Percentiles rank a stretch among this genome's conserved stretches.
Evolutionary conservation across 306 rosid genomes (phyloP).

Genomic region (Cucurbita moschata): DNA sequence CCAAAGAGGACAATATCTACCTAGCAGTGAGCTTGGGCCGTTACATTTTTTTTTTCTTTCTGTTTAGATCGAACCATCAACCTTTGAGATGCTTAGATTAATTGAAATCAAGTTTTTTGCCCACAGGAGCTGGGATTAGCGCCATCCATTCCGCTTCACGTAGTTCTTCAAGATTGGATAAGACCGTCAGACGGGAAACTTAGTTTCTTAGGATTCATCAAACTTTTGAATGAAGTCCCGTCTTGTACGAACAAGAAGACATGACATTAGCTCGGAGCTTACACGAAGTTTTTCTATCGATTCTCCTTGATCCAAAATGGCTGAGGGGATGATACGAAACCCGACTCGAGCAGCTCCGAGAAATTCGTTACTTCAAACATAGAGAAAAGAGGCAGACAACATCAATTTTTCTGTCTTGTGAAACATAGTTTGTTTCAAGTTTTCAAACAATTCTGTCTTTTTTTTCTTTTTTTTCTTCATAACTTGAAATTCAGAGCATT

Average conservation of each 20-base stretch:
- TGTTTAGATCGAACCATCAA: background rate
- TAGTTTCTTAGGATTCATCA: constrained; percentile 73
- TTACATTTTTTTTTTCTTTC: too few species aligned
- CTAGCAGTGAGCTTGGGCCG: too few species aligned
- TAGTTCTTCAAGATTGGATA: constrained; percentile 88
- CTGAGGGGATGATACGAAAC: background rate
- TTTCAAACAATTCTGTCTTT: background rate
- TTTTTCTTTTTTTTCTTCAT: background rate
- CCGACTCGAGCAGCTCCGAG: background rate
- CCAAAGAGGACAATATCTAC: too few species aligned
- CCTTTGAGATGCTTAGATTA: background rate
- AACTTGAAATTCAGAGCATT: background rate
- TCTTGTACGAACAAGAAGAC: constrained; percentile 52
- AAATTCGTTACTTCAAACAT: background rate
- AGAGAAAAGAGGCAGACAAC: too few species aligned
- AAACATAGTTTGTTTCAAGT: background rate
- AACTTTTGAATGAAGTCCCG: constrained; percentile 63
- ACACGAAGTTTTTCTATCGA: background rate
- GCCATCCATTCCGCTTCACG: constrained; percentile 71
- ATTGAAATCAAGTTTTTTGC: background rate
- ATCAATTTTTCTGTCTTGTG: too few species aligned
- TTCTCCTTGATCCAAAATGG: constrained; percentile 13
- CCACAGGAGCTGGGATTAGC: constrained; percentile 72
- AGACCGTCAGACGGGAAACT: constrained; percentile 80
- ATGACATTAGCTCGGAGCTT: constrained; percentile 3